Evolutionary conservation across 2,329 filamentous ascomycete species (phyloP).

Genomic region (Alternaria sp.): DNA sequence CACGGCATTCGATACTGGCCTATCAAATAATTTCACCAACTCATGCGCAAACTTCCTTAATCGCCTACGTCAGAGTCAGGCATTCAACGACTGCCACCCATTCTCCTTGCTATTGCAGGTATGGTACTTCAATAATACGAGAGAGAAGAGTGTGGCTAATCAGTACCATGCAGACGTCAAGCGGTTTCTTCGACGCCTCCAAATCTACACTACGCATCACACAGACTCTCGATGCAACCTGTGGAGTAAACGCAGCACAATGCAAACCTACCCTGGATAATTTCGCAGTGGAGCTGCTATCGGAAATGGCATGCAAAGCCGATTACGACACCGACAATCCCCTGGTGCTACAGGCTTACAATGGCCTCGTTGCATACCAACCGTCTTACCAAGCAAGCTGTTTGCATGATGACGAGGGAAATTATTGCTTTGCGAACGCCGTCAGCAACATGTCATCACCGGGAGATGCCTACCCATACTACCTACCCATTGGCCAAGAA

Average conservation of each 20-base stretch:
- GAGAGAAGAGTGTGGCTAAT: constrained; percentile 4
- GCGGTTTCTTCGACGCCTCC: constrained; percentile 80
- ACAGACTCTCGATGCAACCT: constrained; percentile 78
- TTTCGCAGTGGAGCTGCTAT: constrained; percentile 70
- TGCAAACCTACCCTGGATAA: constrained; percentile 71
- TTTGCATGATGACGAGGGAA: constrained; percentile 68
- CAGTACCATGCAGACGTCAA: constrained; percentile 70
- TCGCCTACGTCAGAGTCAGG: constrained; percentile 67
- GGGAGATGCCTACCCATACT: constrained; percentile 82
- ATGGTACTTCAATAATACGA: constrained; percentile 35
- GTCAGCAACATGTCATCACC: constrained; percentile 75
- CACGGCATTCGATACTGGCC: constrained; percentile 54
- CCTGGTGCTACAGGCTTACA: constrained; percentile 74
- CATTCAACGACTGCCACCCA: constrained; percentile 78
- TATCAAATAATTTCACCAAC: constrained; percentile 61
- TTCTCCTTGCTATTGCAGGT: constrained; percentile 84
- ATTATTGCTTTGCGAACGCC: constrained; percentile 82
- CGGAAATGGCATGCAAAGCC: constrained; percentile 68
- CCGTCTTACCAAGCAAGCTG: constrained; percentile 82
- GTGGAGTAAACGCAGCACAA: constrained; percentile 67
- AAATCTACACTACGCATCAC: constrained; percentile 75
- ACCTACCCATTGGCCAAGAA: constrained; percentile 76
- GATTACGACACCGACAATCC: constrained; percentile 74
- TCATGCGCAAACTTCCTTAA: constrained; percentile 73
- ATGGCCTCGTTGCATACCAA: constrained; percentile 77